Base-by-base conservation (phyloP, 441 rosid genomes). In the Corymbia calophylla region DNA sequence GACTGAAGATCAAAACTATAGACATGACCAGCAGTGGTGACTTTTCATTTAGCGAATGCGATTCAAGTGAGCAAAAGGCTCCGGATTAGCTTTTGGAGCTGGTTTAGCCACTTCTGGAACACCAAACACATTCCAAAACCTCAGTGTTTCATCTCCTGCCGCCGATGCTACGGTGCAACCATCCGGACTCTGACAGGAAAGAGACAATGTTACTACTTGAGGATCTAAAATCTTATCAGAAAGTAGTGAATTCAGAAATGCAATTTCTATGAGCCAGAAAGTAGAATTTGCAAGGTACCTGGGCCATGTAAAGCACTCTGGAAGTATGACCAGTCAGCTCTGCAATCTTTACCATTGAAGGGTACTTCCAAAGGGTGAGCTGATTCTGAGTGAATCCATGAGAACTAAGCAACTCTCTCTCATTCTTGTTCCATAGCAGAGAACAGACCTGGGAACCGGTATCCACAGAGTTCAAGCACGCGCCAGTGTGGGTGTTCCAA, bases 101-200 rank as follows among this genome's bases (percentile, higher is more conserved):
- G 96, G 55, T 35, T 95, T 95, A 13, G 95, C 91, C 1, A 92
- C 93, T 90, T 94, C 95, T 27, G 96, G 97, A 47, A 88, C 94
- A 86, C 95, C 97, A 55, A 94, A 95, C 53, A 94, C 95, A 87
- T 95, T 95, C 95, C 96, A 94, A 48, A 95, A 93, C 87, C 95
- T 94, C n/a, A 95, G 82, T 29, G 96, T 95, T 86, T 94, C 97
- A 19, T 95, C 96, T 85, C 94, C 96, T 48, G 95, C 97, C n/a
- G 95, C 96, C 51, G 97, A 90, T 80, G 96, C 96, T 13, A 94
- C 96, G 1, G 96, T 95, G 87, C 94, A 94, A 85, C 97, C 95
- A 92, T 95, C 96, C 48, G 97, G 96, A 88, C 97, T 95, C 95
- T 95, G 93, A 23, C 39, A 55, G 19, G 53, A 86, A 86, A 31